Evolutionary conservation across 2,329 filamentous ascomycete genomes (phyloP).

Genomic region (Aspergillus awamori): DNA sequence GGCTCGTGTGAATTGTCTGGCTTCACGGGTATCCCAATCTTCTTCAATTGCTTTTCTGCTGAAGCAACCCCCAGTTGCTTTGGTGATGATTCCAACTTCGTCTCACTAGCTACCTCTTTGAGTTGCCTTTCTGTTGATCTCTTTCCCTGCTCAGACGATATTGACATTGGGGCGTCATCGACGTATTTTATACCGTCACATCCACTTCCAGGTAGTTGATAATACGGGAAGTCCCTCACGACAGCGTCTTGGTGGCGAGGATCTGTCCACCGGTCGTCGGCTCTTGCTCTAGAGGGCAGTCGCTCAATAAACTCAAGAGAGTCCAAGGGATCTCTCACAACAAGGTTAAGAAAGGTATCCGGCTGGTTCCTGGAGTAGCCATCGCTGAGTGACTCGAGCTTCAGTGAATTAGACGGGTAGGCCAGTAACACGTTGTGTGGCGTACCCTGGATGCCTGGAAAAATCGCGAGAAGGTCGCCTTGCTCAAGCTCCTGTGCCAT

Average conservation of each 20-base stretch:
- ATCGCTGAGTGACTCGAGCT: constrained; percentile 31
- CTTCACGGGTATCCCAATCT: no score
- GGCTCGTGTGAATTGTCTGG: no score
- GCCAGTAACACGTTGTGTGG: constrained; percentile 29
- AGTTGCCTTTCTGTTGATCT: no score
- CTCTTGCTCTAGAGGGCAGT: neutral
- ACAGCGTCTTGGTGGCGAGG: neutral
- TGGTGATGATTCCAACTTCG: no score
- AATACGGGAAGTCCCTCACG: neutral
- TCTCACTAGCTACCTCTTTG: no score
- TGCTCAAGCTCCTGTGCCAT: constrained; percentile 32
- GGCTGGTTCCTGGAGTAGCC: neutral
- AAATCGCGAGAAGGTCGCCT: constrained; percentile 35
- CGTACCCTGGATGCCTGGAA: constrained; percentile 13
- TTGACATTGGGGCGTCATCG: neutral
- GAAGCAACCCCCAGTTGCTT: no score
- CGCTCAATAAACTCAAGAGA: constrained; percentile 11
- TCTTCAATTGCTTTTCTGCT: no score
- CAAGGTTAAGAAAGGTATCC: constrained; percentile 25
- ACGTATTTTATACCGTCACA: neutral
- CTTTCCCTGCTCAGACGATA: neutral
- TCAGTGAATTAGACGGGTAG: constrained; percentile 30
- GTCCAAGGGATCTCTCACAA: constrained; percentile 24
- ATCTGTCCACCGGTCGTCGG: neutral
- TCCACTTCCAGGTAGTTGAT: neutral